Evolutionary conservation across 208 protist genomes (phyloP), one percentile per base, ranked within the genome.

Genomic region (Acanthamoeba sp.): DNA sequence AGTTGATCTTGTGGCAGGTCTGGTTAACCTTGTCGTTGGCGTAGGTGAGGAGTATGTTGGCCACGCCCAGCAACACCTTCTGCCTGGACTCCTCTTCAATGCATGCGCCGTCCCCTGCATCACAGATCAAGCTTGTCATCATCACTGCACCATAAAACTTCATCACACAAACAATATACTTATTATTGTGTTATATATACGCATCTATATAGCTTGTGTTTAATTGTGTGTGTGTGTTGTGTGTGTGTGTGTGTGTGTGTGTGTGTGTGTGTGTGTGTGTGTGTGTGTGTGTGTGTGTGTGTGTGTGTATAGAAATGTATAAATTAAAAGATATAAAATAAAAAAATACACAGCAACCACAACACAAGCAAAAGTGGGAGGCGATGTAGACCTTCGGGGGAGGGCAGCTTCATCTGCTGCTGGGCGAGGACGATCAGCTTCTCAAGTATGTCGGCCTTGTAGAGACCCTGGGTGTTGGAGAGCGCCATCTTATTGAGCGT

Each of bases 401-500:
- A 3, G 40, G 27, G 14, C 20, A 90, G 9, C 38, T 90, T 16
- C 62, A 71, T 34, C 48, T 91, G 85, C n/a, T 91, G 85, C 40
- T 91, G 55, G 22, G 85, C 90, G 5, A 93, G 71, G 22, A 48
- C 36, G 71, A 93, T 57, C 24, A 62, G 16, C 48, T 85, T 52
- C 42, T 38, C 27, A 48, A 93, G 69, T 7, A 93, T 22, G 45
- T 66, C 90, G n/a, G 48, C 32, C 71, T 62, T 93, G 52, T 14
- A 93, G 18, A 93, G 69, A 4, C 38, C 66, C 42, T 78, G 45
- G 0, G 59, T 93, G 66, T 93, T 93, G 71, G 48, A 85, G 38
- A 93, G 90, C 2, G 90, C 90, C 69, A 93, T 78, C 71, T 93
- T 93, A 36, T 93, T 93, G 42, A 93, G 69, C 32, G 90, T 40